Conservation (phyloP, 352 stramenopile species). For the Peronospora destructor region DNA sequence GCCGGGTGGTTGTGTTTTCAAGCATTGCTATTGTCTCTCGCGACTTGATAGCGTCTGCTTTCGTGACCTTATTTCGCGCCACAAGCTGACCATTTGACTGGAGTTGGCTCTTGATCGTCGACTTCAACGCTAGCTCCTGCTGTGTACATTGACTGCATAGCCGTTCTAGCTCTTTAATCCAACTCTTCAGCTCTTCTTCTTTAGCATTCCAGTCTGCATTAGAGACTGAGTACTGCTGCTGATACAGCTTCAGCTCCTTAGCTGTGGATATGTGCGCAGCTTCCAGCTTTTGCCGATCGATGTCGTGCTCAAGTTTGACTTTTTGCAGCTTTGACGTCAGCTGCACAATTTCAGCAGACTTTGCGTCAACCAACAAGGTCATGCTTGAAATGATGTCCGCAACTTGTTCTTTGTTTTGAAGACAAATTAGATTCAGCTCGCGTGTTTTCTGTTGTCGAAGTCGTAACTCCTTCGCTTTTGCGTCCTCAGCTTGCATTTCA, state of each 20-base stretch:
- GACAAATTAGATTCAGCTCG: conserved; percentile 8
- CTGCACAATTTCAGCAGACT: conserved; percentile 30
- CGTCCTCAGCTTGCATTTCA: conserved; percentile 20
- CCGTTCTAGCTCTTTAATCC: conserved; percentile 16
- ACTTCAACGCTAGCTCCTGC: conserved; percentile 33
- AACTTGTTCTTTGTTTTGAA: conserved; percentile 6
- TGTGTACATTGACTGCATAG: conserved; percentile 17
- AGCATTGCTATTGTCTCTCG: conserved; percentile 17
- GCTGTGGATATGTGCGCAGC: background rate
- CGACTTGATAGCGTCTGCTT: conserved; percentile 31
- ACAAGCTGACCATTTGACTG: conserved; percentile 38
- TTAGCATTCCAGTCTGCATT: conserved; percentile 29
- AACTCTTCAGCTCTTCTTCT: conserved; percentile 12
- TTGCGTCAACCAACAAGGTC: conserved; percentile 36
- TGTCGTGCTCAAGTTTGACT: conserved; percentile 2
- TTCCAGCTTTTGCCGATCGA: conserved; percentile 10
- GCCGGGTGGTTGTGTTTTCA: conserved; percentile 25
- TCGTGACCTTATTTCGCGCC: conserved; percentile 33
- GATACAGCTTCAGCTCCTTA: conserved; percentile 16
- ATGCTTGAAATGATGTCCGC: conserved; percentile 25
- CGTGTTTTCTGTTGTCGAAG: conserved; percentile 7
- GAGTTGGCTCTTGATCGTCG: conserved; percentile 35
- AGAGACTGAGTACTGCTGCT: conserved; percentile 28
- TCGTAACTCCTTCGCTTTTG: conserved; percentile 5
- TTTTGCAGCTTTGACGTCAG: conserved; percentile 20